Evolutionary conservation across 2,329 filamentous ascomycete species (phyloP).

Genomic region (Aspergillus pseudotamarii): DNA sequence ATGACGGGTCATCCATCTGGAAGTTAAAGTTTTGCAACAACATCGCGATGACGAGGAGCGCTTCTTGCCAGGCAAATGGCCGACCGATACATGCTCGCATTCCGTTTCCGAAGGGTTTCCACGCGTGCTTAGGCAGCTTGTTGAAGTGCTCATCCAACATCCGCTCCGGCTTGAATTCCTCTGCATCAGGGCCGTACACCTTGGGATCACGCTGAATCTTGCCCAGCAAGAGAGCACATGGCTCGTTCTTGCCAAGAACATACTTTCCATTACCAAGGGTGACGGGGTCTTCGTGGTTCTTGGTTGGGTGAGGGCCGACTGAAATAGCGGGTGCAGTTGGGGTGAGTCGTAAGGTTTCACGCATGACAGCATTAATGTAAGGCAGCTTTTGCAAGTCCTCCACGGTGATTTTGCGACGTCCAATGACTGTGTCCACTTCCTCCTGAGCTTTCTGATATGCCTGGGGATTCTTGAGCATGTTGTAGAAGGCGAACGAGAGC

Average conservation of each 20-base stretch:
- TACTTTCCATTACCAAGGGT: slow-evolving; percentile 65
- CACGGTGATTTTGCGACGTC: slow-evolving; percentile 58
- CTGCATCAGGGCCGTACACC: slow-evolving; percentile 67
- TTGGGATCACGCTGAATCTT: slow-evolving; percentile 64
- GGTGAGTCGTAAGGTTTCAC: slow-evolving; percentile 65
- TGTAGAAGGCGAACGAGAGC: slow-evolving; percentile 67
- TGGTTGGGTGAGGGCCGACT: slow-evolving; percentile 51
- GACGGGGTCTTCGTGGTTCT: slow-evolving; percentile 45
- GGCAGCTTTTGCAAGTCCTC: slow-evolving; percentile 61
- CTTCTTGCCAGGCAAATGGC: slow-evolving; percentile 75
- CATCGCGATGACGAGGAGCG: slow-evolving; percentile 62
- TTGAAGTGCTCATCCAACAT: slow-evolving; percentile 72
- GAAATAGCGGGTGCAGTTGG: slow-evolving; percentile 61
- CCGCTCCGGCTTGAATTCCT: slow-evolving; percentile 69
- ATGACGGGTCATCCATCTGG: slow-evolving; percentile 59
- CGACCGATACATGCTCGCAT: slow-evolving; percentile 71
- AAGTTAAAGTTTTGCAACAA: slow-evolving; percentile 75
- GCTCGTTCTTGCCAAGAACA: slow-evolving; percentile 55
- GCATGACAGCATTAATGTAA: slow-evolving; percentile 54
- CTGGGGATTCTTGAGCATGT: slow-evolving; percentile 64
- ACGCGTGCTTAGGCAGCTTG: slow-evolving; percentile 63
- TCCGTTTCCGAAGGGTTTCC: slow-evolving; percentile 77
- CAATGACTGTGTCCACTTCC: slow-evolving; percentile 69
- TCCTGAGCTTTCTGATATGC: slow-evolving; percentile 64
- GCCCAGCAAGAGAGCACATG: slow-evolving; percentile 53